phyloP scores from a whole-genome alignment of 2,329 filamentous ascomycete genomes.

The Drechslera avenae region DNA sequence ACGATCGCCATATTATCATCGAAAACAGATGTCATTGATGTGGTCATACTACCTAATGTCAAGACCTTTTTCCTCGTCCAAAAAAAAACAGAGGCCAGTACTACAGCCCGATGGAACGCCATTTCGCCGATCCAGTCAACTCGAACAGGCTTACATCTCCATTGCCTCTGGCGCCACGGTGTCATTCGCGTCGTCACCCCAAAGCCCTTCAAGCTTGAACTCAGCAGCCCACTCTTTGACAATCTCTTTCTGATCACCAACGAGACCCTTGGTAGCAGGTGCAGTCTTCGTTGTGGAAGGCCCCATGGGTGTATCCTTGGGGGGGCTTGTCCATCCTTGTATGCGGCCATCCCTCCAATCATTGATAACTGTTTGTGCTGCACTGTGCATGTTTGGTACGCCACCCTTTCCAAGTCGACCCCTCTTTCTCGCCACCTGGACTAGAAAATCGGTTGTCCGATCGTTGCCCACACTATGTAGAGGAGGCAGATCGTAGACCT shows the following conservation, averaged over 20 bases:
- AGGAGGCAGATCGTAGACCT: conserved; percentile 82
- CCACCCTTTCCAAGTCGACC: conserved; percentile 87
- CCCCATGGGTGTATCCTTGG: conserved; percentile 64
- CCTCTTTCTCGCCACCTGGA: conserved; percentile 92
- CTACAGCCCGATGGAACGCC: conserved; percentile 12
- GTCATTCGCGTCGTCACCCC: conserved; percentile 67
- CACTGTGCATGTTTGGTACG: conserved; percentile 83
- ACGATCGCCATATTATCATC: not conserved
- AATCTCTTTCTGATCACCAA: conserved; percentile 76
- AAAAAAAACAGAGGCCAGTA: conserved; percentile 1
- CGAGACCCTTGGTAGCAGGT: conserved; percentile 39
- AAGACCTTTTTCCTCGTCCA: conserved; percentile 7
- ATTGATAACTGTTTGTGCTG: conserved; percentile 91
- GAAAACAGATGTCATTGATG: conserved; percentile 16
- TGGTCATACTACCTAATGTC: conserved; percentile 18
- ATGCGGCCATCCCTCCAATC: conserved; percentile 97
- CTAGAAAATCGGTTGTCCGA: conserved; percentile 84
- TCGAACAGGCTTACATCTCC: conserved; percentile 33
- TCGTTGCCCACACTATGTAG: conserved; percentile 73
- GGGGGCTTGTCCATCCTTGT: conserved; percentile 86
- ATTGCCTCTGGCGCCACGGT: conserved; percentile 45
- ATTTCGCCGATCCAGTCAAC: conserved; percentile 10
- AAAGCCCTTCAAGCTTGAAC: conserved; percentile 92
- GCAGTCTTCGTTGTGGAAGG: conserved; percentile 48
- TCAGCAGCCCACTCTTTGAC: conserved; percentile 92